These are phyloP conservation scores for Ogataea naganishii DNA, from an alignment of 805 yeast genomes.

Conservation along the genomic window DNA sequence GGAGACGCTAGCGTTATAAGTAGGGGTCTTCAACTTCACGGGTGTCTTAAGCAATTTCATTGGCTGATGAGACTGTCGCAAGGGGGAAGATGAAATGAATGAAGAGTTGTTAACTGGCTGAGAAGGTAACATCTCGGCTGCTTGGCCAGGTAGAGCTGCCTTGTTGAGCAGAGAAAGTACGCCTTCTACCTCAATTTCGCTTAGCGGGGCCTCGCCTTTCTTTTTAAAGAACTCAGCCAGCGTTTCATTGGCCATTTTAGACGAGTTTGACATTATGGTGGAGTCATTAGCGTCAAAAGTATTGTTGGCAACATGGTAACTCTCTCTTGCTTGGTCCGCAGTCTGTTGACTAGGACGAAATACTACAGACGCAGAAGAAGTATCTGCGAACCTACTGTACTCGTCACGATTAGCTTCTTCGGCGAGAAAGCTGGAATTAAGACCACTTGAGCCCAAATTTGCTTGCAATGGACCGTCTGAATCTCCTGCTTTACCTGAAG, in stretches of 20 bases:
- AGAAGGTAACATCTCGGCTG: constrained; percentile 1
- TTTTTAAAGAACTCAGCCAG: constrained; percentile 61
- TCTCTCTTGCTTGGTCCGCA: no score
- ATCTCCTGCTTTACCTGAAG: no score
- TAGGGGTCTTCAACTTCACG: constrained; percentile 16
- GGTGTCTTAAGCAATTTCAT: constrained; percentile 10
- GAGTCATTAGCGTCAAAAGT: constrained; percentile 16
- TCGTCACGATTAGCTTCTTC: no score
- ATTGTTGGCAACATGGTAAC: no score
- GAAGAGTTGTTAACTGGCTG: background rate
- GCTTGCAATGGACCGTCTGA: no score
- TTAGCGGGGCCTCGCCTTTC: constrained; percentile 68
- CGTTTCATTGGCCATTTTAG: constrained; percentile 46
- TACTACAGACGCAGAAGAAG: no score
- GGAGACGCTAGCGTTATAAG: constrained; percentile 14
- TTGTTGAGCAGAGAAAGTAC: constrained; percentile 52
- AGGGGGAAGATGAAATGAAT: background rate
- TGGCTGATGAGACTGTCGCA: constrained; percentile 1
- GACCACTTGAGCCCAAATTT: no score
- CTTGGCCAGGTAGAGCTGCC: constrained; percentile 16
- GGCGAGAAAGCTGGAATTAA: no score
- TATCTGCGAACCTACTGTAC: no score
- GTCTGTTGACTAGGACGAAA: no score
- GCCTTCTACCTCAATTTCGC: constrained; percentile 76
- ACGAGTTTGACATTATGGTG: constrained; percentile 4